Evolutionary conservation across 345 rosid species (phyloP).

Genomic region (Populus deltoides): DNA sequence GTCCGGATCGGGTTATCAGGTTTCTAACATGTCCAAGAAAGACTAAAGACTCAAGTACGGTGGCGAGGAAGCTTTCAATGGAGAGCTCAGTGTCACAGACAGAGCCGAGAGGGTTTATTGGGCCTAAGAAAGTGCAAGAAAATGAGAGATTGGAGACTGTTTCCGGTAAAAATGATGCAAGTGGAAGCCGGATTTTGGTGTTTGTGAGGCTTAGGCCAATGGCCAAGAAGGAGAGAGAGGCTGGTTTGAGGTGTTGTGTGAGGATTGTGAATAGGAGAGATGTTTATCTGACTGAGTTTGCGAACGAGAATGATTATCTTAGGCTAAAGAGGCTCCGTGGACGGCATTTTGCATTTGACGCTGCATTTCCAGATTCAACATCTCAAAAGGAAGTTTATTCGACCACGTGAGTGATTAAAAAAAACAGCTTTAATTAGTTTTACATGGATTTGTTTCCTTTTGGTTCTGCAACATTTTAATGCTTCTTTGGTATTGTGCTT

Average conservation of each 20-base stretch:
- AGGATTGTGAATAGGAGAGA: conserved; percentile 76
- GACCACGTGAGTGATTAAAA: conserved; percentile 57
- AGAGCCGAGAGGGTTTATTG: conserved; percentile 28
- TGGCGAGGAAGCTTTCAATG: conserved; percentile 74
- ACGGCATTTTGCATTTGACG: conserved; percentile 83
- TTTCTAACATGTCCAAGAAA: conserved; percentile 47
- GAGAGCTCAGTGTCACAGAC: conserved; percentile 27
- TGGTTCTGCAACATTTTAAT: background rate
- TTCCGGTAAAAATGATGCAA: conserved; percentile 29
- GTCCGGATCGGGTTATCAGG: conserved; percentile 55
- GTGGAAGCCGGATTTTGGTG: conserved; percentile 61
- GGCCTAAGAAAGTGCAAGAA: conserved; percentile 28
- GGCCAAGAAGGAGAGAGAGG: conserved; percentile 86
- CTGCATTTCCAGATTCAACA: conserved; percentile 75
- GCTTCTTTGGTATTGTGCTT: background rate
- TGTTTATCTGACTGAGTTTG: conserved; percentile 78
- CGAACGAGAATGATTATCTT: conserved; percentile 75
- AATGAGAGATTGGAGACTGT: conserved; percentile 42
- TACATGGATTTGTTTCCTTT: background rate
- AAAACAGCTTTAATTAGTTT: background rate
- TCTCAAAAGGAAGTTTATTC: conserved; percentile 80
- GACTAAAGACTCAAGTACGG: conserved; percentile 31
- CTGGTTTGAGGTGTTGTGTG: conserved; percentile 71
- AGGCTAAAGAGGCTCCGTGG: conserved; percentile 87
- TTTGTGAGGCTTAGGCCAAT: conserved; percentile 94